Base-by-base conservation (phyloP, 2,329 filamentous ascomycete genomes). In the Epichloe elymi region DNA sequence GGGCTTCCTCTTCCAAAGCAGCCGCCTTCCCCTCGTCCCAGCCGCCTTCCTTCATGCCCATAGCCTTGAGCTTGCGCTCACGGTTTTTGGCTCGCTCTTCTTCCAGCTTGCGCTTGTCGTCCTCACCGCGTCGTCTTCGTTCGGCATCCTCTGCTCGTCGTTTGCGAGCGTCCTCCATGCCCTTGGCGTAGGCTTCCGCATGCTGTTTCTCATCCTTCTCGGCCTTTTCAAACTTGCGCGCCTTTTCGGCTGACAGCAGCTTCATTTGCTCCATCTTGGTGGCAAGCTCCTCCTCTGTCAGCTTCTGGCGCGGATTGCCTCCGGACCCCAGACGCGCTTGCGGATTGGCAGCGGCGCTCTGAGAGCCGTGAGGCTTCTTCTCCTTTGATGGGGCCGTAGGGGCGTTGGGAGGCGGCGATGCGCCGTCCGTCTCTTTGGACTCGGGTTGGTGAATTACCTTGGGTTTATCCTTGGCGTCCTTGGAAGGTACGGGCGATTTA, bases 241-340 rank as follows among this genome's bases (percentile, higher is more conserved):
- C 72, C 65, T 78, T 79, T 61, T 82, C 79, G 0, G 74, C 76
- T 0, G 73, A 70, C 0, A 79, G 61, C 8, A 82, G 70, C 51
- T 78, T 78, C 74, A 80, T 81, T 61, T 76, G 68, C 57, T 76
- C 75, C 74, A 83, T 79, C 61, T 80, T 80, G 53, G 68, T 73
- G 0, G 76, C 69, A 4, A 83, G 72, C 63, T 83, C 75, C 1
- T 68, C 65, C 0, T 83, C 78, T 0, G 78, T 81, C 30, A 80
- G 71, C 64, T 82, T 82, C 23, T 74, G 74, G 11, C 78, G 75
- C 23, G 78, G 78, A 65, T 80, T 80, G 12, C 72, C 74, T 53
- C 78, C 78, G 2, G 76, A 80, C 50, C 69, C 66, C 10, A 76
- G 61, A 10, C 78, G 76, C 8, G 67, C 59, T 43, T 70, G 65